These are phyloP conservation scores for Geum urbanum DNA, from an alignment of 306 rosid species.

Conservation along the genomic window DNA sequence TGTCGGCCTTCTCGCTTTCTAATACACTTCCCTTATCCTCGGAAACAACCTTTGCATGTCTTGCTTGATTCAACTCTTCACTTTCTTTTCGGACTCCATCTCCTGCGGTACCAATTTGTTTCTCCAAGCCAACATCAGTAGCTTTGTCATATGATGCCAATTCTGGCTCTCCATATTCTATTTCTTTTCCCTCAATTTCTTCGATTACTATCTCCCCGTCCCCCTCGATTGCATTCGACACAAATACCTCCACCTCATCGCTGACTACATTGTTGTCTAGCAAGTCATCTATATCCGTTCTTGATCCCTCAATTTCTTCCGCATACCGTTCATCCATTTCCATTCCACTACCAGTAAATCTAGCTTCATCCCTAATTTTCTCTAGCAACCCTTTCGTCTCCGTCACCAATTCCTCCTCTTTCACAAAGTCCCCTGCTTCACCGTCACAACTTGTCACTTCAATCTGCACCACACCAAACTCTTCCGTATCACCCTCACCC, in stretches of 20 bases:
- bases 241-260: slow-evolving; percentile 9
- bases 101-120: neutral
- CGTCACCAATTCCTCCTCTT: slow-evolving; percentile 35
- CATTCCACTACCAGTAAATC: neutral
- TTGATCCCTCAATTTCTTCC: neutral
- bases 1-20: neutral
- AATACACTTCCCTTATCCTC: neutral
- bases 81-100: neutral
- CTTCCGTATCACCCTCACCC: slow-evolving; percentile 6
- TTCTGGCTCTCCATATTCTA: slow-evolving; percentile 21
- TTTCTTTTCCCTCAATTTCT: slow-evolving; percentile 25
- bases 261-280: neutral
- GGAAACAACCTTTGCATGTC: neutral
- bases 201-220: slow-evolving; percentile 27
- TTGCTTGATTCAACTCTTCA: neutral
- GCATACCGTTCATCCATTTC: neutral
- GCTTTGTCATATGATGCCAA: neutral
- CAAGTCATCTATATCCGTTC: neutral
- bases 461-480: neutral
- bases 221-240: slow-evolving; percentile 25
- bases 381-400: slow-evolving; percentile 45
- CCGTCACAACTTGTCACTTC: neutral
- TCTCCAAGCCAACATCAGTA: neutral
- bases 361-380: slow-evolving; percentile 51
- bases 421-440: slow-evolving; percentile 10